These are phyloP conservation scores for Sphaerulina populicola DNA, from an alignment of 2,329 filamentous ascomycete species.

Conservation along the genomic window DNA sequence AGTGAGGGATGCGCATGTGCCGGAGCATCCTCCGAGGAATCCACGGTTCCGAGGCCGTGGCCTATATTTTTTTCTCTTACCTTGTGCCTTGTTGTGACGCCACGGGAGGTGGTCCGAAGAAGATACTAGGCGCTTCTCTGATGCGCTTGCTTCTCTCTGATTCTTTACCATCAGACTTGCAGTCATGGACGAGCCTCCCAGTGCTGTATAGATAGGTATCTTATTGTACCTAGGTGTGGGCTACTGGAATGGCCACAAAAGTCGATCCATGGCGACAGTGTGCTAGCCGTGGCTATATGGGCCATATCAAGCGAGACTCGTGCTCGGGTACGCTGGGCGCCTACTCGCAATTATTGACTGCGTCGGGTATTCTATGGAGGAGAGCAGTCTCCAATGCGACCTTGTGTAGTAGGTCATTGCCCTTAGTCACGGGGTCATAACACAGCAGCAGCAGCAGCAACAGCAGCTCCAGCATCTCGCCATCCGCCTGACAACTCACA, in stretches of 20 bases:
- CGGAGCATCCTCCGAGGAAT: background rate
- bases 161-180: no score
- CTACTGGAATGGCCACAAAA: no score
- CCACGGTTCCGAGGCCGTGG: background rate
- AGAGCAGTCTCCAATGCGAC: background rate
- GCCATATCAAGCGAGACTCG: no score
- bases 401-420: background rate
- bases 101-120: background rate
- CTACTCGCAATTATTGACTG: background rate
- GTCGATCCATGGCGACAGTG: no score
- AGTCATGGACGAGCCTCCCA: no score
- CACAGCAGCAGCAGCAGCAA: background rate
- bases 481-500: background rate
- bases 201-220: no score
- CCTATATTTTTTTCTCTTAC: background rate
- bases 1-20: no score
- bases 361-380: constrained; percentile 6
- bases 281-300: no score
- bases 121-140: background rate
- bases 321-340: constrained; percentile 1
- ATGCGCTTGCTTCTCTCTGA: background rate
- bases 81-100: background rate
- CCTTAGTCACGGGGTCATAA: background rate
- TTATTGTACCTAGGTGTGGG: no score
- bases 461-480: background rate